Percentiles rank a stretch among this genome's conserved stretches.
Conservation (phyloP, 352 stramenopile species). For the Globisporangium camurandrum region DNA sequence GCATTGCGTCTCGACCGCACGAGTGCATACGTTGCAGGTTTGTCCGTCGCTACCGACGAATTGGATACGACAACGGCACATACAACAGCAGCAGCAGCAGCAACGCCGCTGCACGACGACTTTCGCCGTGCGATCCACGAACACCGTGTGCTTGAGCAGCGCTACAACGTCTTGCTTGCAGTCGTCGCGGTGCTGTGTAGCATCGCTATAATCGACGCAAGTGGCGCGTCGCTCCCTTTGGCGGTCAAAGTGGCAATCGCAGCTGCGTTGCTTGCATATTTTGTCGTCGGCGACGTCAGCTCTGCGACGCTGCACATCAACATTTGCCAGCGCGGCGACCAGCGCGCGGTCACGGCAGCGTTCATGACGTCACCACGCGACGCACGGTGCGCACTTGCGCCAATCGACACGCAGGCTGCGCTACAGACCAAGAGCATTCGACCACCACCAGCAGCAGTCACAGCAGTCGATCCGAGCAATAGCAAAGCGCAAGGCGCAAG, state of each 20-base stretch:
- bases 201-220: slow-evolving; percentile 26
- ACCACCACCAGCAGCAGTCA: no score
- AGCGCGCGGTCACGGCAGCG: slow-evolving; percentile 12
- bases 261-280: slow-evolving; percentile 26
- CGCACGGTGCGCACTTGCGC: background rate
- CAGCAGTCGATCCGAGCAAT: no score
- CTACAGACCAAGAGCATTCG: no score
- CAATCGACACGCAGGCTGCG: no score
- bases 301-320: slow-evolving; percentile 37
- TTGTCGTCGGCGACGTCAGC: slow-evolving; percentile 25
- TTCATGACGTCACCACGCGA: slow-evolving; percentile 10
- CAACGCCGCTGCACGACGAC: slow-evolving; percentile 16
- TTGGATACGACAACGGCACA: no score
- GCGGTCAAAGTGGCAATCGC: slow-evolving; percentile 29
- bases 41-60: slow-evolving; percentile 1
- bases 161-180: slow-evolving; percentile 23
- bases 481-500: no score
- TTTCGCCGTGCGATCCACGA: slow-evolving; percentile 18
- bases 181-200: slow-evolving; percentile 29
- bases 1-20: slow-evolving; percentile 5
- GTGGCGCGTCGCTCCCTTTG: slow-evolving; percentile 18
- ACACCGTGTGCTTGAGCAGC: slow-evolving; percentile 17
- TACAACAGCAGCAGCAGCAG: no score
- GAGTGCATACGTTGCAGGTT: slow-evolving; percentile 3
- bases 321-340: slow-evolving; percentile 15